Conservation (phyloP, 345 rosid genomes). For the Sisymbrium altissimum region DNA sequence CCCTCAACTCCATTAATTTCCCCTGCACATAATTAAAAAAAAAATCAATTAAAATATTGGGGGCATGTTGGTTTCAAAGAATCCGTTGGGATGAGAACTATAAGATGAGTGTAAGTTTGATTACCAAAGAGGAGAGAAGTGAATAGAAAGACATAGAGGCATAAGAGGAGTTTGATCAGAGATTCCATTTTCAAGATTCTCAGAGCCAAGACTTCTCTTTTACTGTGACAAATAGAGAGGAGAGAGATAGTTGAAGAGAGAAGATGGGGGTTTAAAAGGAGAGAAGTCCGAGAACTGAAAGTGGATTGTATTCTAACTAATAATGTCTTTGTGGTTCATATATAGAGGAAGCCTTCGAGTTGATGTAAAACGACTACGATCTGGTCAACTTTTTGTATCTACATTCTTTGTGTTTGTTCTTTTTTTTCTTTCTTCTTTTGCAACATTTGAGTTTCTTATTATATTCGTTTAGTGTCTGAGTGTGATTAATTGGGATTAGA, state of each 20-base stretch:
- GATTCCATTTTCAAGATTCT: constrained; percentile 29
- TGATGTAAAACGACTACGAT: constrained; percentile 1
- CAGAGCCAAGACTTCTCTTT: constrained; percentile 11
- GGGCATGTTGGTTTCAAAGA: neutral
- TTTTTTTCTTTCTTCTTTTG: neutral
- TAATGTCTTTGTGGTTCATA: constrained; percentile 2
- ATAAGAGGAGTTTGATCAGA: constrained; percentile 25
- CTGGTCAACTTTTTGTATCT: constrained; percentile 23
- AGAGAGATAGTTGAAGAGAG: neutral
- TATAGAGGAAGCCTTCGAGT: constrained; percentile 15
- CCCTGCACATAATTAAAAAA: neutral
- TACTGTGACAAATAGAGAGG: neutral
- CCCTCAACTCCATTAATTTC: constrained; percentile 26
- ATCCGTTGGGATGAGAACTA: neutral
- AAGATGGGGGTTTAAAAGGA: neutral
- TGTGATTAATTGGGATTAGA: neutral
- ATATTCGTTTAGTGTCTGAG: neutral
- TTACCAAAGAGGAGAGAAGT: constrained; percentile 14
- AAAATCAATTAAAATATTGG: too few relatives aligned
- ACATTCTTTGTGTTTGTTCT: constrained; percentile 8
- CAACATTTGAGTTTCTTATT: neutral
- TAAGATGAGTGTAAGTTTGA: neutral
- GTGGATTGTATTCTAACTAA: neutral
- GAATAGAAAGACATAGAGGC: constrained; percentile 2
- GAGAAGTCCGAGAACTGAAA: constrained; percentile 1